Base-by-base conservation (phyloP, 495 filamentous ascomycete species). In the Ascobolus immersus region DNA sequence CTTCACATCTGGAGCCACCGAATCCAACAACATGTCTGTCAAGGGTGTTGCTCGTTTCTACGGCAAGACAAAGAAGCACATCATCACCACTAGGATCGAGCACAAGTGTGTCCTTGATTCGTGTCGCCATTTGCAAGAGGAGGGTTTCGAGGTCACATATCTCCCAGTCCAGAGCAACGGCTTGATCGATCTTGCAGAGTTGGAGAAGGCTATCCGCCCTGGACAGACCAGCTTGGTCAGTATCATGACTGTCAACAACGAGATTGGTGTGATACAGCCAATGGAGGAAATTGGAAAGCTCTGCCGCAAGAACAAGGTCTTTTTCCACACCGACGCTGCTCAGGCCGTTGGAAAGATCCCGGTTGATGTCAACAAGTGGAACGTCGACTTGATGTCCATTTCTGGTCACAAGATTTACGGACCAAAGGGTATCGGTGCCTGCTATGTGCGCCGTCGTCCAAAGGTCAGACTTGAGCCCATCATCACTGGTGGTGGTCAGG, bases 361-460 rank as follows among this genome's bases (percentile, higher is more conserved):
- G 0, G 58, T 96, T 19, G 79, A 92, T 49, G 89, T 96, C 36
- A 89, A 94, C 53, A 77, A 80, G 54, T 74, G 84, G 75, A 84
- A 92, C 50, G 71, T 94, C 34, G 86, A 96, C 50, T 57, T 96
- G 45, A 91, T 94, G 86, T 92, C 81, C 8, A 90, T 96, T 28
- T 93, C 86, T n/a, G 80, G 74, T 30, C 86, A 96, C 58, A 96
- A 96, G 60, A 89, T 96, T 39, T 96, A 96, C 53, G 86, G 86
- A 24, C 86, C 86, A 31, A 96, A 89, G 60, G 86, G 86, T 25
- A 77, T 96, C 21, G 86, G 86, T 37, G 86, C 86, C 21, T 94
- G 86, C 55, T 96, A 78, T 45, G 79, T 96, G 17, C 72, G 86
- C 39, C 67, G 86, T 51, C 64, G 86, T 28, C 86, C 86, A 7